Evolutionary conservation across 805 yeast species (phyloP).

Genomic region (Blastobotrys terrestris): DNA sequence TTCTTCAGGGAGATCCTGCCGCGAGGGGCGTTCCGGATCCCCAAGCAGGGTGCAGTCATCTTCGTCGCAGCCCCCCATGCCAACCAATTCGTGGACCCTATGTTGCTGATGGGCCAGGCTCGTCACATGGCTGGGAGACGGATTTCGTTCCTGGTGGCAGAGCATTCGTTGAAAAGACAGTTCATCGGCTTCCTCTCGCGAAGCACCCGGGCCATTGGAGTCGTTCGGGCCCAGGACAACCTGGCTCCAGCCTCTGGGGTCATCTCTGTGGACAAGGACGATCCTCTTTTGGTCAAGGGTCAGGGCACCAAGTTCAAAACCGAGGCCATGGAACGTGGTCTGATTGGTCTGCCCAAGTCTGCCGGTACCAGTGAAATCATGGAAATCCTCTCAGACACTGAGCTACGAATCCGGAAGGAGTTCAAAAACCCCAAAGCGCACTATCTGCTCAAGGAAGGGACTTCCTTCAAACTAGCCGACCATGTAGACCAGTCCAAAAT

Average conservation of each 20-base stretch:
- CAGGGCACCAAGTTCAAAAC: slow-evolving; percentile 58
- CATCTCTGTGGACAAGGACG: slow-evolving; percentile 48
- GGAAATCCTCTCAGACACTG: slow-evolving; percentile 65
- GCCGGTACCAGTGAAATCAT: slow-evolving; percentile 70
- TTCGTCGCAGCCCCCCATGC: slow-evolving; percentile 98
- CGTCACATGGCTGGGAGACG: slow-evolving; percentile 59
- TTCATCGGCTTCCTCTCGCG: slow-evolving; percentile 74
- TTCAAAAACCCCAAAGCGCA: slow-evolving; percentile 49
- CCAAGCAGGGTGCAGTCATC: slow-evolving; percentile 73
- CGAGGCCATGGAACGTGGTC: slow-evolving; percentile 58
- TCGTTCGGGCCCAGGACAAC: slow-evolving; percentile 86
- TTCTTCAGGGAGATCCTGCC: slow-evolving; percentile 87
- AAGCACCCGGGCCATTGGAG: slow-evolving; percentile 80
- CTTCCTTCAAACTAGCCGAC: slow-evolving; percentile 64
- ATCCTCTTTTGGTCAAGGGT: slow-evolving; percentile 56
- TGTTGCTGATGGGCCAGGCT: slow-evolving; percentile 78
- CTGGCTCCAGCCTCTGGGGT: slow-evolving; percentile 61
- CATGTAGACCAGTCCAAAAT: slow-evolving; percentile 83
- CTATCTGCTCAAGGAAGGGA: slow-evolving; percentile 44
- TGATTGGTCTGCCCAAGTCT: slow-evolving; percentile 70
- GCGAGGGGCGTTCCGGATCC: slow-evolving; percentile 74
- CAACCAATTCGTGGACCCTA: slow-evolving; percentile 85
- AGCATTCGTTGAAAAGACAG: slow-evolving; percentile 55
- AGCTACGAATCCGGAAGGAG: slow-evolving; percentile 60
- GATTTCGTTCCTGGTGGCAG: slow-evolving; percentile 80